Evolutionary conservation across 352 stramenopile species (phyloP).

Genomic region (Thalassiosira livingstoniorum): DNA sequence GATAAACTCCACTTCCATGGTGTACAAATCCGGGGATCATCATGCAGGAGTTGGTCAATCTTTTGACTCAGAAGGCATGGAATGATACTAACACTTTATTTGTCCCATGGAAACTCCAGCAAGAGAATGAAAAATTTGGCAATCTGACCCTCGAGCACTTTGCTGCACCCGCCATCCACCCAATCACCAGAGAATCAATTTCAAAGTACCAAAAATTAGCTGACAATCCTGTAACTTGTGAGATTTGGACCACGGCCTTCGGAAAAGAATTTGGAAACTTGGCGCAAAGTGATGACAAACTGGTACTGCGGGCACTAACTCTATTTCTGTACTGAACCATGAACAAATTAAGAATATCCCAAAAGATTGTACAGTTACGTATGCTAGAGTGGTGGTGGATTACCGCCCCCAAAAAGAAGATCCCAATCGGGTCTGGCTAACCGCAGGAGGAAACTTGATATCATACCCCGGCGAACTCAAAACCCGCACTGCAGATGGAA

Average conservation of each 20-base stretch:
- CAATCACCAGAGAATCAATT: constrained; percentile 12
- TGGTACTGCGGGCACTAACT: neutral
- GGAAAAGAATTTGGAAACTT: neutral
- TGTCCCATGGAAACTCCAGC: too few relatives aligned
- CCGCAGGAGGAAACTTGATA: constrained; percentile 20
- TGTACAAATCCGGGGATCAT: too few relatives aligned
- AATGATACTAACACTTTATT: too few relatives aligned
- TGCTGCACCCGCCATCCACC: constrained; percentile 4
- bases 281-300: neutral
- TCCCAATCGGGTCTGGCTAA: constrained; percentile 14
- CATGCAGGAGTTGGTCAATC: too few relatives aligned
- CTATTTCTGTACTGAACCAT: constrained; percentile 14
- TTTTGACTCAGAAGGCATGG: too few relatives aligned
- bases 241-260: neutral
- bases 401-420: constrained; percentile 22
- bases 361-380: constrained; percentile 9
- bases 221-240: neutral
- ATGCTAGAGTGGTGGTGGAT: constrained; percentile 17
- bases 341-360: neutral
- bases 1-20: too few relatives aligned
- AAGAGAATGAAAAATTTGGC: too few relatives aligned
- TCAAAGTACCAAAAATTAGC: neutral
- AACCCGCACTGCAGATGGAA: constrained; percentile 7
- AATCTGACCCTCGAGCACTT: neutral
- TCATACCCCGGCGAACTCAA: constrained; percentile 12